Percentiles rank a stretch among this genome's conserved stretches.
Conservation (phyloP, 1,284 basidiomycete species). For the Trichosporon sp. region DNA sequence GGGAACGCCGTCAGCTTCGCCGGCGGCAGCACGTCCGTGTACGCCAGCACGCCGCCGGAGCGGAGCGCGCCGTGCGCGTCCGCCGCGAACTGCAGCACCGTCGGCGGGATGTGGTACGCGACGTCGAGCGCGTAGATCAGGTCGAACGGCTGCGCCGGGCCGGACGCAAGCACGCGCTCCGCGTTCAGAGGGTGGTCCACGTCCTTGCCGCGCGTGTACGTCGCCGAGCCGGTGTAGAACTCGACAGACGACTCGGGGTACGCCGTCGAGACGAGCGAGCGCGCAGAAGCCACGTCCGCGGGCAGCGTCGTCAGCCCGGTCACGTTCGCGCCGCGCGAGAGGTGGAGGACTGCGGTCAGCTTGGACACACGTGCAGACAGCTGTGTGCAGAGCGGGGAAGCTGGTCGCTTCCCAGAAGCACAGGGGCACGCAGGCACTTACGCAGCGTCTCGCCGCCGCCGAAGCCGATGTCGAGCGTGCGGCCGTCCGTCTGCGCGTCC, state of each 20-base stretch:
- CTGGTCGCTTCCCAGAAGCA: too few relatives aligned
- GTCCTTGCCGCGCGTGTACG: constrained; percentile 27
- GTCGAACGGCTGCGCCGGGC: constrained; percentile 33
- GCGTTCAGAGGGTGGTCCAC: constrained; percentile 40
- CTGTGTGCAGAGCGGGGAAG: background rate
- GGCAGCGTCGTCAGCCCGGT: constrained; percentile 61
- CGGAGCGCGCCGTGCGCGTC: constrained; percentile 51
- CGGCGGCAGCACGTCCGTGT: constrained; percentile 59
- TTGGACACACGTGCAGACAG: background rate
- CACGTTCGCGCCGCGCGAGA: constrained; percentile 49
- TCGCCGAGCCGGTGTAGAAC: constrained; percentile 19
- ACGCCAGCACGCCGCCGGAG: constrained; percentile 57
- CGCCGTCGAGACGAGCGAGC: constrained; percentile 48
- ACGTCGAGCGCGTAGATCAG: constrained; percentile 59
- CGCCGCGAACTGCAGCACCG: constrained; percentile 55
- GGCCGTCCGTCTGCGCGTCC: constrained; percentile 46
- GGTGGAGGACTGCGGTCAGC: constrained; percentile 49
- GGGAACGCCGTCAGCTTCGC: constrained; percentile 16
- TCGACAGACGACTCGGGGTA: constrained; percentile 7
- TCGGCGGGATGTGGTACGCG: constrained; percentile 64
- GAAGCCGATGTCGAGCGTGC: constrained; percentile 64
- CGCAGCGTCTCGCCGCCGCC: constrained; percentile 67
- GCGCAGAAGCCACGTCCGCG: constrained; percentile 55
- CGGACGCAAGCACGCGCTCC: constrained; percentile 19
- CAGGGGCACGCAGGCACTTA: constrained; percentile 25